Conservation (phyloP, 2,329 filamentous ascomycete species). For the Leptographium procerum region DNA sequence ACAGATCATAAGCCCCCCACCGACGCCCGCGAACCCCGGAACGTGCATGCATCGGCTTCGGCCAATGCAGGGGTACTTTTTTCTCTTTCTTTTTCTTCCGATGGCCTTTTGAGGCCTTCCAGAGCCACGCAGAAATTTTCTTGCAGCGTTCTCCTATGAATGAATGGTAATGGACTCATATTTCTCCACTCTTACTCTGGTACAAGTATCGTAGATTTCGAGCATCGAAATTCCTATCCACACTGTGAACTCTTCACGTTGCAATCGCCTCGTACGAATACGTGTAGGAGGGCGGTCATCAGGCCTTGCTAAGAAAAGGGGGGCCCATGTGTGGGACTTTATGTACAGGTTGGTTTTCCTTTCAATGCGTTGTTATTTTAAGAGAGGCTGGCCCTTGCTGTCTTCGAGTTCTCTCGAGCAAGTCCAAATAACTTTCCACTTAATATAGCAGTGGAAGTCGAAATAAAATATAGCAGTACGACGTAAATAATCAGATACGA, state of each 20-base stretch:
- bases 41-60: neutral
- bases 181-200: no score
- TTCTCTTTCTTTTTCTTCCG: neutral
- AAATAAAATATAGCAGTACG: no score
- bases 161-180: no score
- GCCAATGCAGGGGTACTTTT: neutral
- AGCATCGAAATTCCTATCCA: neutral
- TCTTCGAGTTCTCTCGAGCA: neutral
- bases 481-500: neutral
- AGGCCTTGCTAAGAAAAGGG: neutral
- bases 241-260: neutral
- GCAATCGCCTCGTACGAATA: neutral
- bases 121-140: no score
- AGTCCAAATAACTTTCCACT: neutral
- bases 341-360: neutral
- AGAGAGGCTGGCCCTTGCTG: neutral
- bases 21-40: neutral
- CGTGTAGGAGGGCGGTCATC: neutral
- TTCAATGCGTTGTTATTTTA: neutral
- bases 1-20: neutral
- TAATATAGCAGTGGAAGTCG: neutral
- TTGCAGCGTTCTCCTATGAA: neutral
- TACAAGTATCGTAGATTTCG: neutral
- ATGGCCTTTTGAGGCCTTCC: no score
- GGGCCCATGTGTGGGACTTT: neutral